These are phyloP conservation scores for Rhizophagus sp. DNA, from an alignment of 192 early-diverging fungal species.

Conservation along the genomic window DNA sequence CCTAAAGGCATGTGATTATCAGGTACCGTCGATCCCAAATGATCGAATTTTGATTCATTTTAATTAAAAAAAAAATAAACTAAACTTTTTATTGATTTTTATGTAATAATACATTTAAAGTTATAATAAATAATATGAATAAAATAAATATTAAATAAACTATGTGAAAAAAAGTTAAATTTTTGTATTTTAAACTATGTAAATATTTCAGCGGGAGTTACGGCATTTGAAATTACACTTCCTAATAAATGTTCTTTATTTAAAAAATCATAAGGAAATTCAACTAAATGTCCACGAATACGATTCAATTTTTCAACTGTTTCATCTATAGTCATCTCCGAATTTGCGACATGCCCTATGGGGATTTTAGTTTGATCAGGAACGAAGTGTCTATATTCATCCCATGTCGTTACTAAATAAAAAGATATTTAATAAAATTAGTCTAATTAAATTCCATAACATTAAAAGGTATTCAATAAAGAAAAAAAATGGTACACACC, in stretches of 20 bases:
- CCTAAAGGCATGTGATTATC: too few relatives aligned
- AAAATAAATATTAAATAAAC: too few relatives aligned
- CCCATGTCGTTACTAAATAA: slow-evolving; percentile 33
- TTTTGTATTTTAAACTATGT: slow-evolving; percentile 33
- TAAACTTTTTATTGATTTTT: too few relatives aligned
- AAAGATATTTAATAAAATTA: slow-evolving; percentile 31
- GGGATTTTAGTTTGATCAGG: slow-evolving; percentile 34
- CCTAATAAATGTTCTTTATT: slow-evolving; percentile 54
- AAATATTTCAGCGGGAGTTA: slow-evolving; percentile 58
- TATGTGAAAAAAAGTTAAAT: too few relatives aligned
- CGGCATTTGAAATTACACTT: slow-evolving; percentile 43
- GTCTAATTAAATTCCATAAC: not conserved
- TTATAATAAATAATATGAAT: too few relatives aligned
- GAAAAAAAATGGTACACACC: slow-evolving; percentile 37
- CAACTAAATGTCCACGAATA: slow-evolving; percentile 51
- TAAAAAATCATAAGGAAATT: slow-evolving; percentile 53
- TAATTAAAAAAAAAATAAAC: too few relatives aligned
- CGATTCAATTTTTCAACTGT: not conserved
- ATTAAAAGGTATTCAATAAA: not conserved
- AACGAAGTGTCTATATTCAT: slow-evolving; percentile 42
- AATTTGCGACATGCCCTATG: slow-evolving; percentile 41
- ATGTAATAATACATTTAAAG: too few relatives aligned
- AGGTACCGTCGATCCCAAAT: too few relatives aligned
- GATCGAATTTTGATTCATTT: too few relatives aligned
- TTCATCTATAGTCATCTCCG: not conserved